These are phyloP conservation scores for Exophiala aquamarina DNA, from an alignment of 2,329 filamentous ascomycete genomes.

Conservation along the genomic window DNA sequence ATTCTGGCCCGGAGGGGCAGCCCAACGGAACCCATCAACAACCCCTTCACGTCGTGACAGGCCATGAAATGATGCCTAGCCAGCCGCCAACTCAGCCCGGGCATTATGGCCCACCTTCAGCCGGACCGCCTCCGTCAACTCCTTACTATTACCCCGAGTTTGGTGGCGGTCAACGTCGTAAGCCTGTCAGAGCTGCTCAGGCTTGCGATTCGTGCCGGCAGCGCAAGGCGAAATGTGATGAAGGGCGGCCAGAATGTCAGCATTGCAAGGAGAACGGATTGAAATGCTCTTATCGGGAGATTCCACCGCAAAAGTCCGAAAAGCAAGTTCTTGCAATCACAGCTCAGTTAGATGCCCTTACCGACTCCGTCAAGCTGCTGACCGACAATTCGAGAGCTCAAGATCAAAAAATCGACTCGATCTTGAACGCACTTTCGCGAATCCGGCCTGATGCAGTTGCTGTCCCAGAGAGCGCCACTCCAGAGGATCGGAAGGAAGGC, in stretches of 20 bases:
- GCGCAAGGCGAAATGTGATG: conserved; percentile 88
- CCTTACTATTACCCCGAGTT: conserved; percentile 15
- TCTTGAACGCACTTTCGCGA: conserved; percentile 1
- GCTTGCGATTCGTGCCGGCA: conserved; percentile 89
- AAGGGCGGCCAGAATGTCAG: conserved; percentile 77
- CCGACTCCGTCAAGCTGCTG: conserved; percentile 19
- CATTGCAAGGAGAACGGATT: conserved; percentile 83
- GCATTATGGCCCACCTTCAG: conserved; percentile 25
- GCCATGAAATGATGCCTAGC: conserved; percentile 28
- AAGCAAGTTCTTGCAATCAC: conserved; percentile 27
- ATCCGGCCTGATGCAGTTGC: conserved; percentile 5
- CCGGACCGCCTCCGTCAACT: conserved; percentile 19
- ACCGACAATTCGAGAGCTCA: conserved; percentile 12
- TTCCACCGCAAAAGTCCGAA: conserved; percentile 83
- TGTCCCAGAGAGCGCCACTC: not conserved
- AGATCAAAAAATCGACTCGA: conserved; percentile 14
- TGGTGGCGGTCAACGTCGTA: conserved; percentile 17
- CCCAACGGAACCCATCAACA: conserved; percentile 25
- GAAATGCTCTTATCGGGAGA: conserved; percentile 84
- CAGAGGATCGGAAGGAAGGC: conserved; percentile 17
- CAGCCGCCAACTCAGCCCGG: conserved; percentile 19
- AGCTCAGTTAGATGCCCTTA: conserved; percentile 23
- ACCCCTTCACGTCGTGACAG: conserved; percentile 25
- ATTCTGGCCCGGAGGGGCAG: conserved; percentile 23
- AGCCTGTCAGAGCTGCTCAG: conserved; percentile 45